Evolutionary conservation across 768 basidiomycete genomes (phyloP).

Genomic region (Lactarius deliciosus): DNA sequence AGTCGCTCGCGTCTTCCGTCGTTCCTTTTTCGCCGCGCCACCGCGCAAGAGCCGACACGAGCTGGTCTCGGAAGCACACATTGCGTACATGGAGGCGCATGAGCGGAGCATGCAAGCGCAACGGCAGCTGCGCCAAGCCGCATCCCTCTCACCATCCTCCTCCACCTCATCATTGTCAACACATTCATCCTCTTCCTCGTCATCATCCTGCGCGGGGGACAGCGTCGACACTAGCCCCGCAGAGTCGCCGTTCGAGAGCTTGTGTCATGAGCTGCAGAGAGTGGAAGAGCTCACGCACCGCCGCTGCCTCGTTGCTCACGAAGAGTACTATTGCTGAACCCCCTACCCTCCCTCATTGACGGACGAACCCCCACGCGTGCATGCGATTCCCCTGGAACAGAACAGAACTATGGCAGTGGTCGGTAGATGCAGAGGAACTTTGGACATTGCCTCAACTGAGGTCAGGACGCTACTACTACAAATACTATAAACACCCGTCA

Average conservation of each 20-base stretch:
- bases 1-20: constrained; percentile 22
- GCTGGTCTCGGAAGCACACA: constrained; percentile 22
- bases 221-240: no score
- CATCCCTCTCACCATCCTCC: background rate
- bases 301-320: constrained; percentile 4
- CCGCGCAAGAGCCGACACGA: constrained; percentile 23
- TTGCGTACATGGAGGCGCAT: constrained; percentile 13
- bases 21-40: constrained; percentile 6
- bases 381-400: background rate
- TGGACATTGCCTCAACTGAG: background rate
- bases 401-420: background rate
- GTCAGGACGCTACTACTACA: background rate
- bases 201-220: background rate
- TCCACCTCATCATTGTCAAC: constrained; percentile 2
- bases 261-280: constrained; percentile 17
- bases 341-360: background rate
- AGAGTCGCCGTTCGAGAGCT: constrained; percentile 13
- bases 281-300: constrained; percentile 11
- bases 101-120: background rate
- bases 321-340: background rate
- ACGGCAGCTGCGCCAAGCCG: background rate
- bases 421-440: background rate
- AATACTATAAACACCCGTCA: background rate
- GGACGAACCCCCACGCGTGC: background rate
- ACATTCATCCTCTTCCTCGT: background rate